Evolutionary conservation across 768 basidiomycete species (phyloP), one percentile per base, ranked within the genome.

Genomic region (Coprinellus micaceus): DNA sequence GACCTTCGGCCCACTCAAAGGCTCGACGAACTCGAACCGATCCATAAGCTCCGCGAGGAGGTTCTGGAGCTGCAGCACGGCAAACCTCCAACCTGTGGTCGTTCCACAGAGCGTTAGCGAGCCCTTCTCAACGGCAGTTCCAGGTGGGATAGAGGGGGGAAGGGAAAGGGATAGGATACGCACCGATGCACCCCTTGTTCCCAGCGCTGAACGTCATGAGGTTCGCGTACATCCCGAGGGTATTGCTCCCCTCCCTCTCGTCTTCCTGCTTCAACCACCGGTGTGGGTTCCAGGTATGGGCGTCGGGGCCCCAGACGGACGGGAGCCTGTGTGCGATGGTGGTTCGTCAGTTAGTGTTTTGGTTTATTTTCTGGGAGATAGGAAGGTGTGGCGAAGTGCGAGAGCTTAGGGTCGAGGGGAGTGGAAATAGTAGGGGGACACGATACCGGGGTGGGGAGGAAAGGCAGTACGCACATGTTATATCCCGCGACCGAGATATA

Each of bases 161-260:
- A 41, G 13, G 5, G 22, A n/a, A 17, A 10, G 17, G 40, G 6
- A 1, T 10, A 21, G 10, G 10, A 3, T 41, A 5, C 40, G 9
- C 13, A 41, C 40, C 47, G 25, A 48, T 48, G 28, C 47, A 48
- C 28, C 47, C 47, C 15, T 48, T 48, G 28, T 4, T 17, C 3
- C 47, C 47, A 48, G 47, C 47, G 26, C 25, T n/a, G 15, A 48
- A 48, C 2, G 47, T 48, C 47, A 48, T 48, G 21, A 48, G 12
- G 26, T 48, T 48, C 1, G 47, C 47, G 25, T 48, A 48, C 47
- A 48, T 28, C 26, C 47, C 47, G n/a, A 48, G 47, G 17, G 47
- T n/a, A 48, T 48, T 48, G 25, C 13, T 11, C 22, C 6, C 21
- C 11, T 48, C 47, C 4, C 6, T 15, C 11, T 26, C 47, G 15